Evolutionary conservation across 352 stramenopile genomes (phyloP), one percentile per base, ranked within the genome.

Genomic region (Aphanomyces euteiches): DNA sequence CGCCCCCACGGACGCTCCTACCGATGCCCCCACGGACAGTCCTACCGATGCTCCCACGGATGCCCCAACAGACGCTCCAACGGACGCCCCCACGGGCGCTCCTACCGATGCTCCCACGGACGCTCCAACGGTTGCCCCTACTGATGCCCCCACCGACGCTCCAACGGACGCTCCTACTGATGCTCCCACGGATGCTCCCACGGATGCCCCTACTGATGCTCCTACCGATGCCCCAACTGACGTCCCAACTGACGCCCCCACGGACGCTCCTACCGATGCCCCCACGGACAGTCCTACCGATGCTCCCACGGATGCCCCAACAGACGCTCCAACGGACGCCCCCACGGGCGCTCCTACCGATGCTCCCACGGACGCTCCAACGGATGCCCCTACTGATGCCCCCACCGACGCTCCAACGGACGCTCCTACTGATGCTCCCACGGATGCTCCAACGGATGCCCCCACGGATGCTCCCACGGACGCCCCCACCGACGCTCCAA

Each of bases 211-310:
- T 4, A 66, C 57, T 2, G 57, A 19, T 8, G 21, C 57, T 21
- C 57, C 57, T 66, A 47, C 57, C 17, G 38, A 19, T 4, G 41
- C n/a, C n/a, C n/a, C n/a, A n/a, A n/a, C n/a, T n/a, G n/a, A n/a
- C n/a, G n/a, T n/a, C n/a, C n/a, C n/a, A n/a, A n/a, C n/a, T n/a
- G n/a, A n/a, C n/a, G n/a, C n/a, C n/a, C n/a, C n/a, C n/a, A n/a
- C 28, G 28, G 28, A 28, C 28, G 28, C 28, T 28, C 28, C 28
- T 28, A 28, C 28, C 28, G 28, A 28, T 28, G 28, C 28, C 28
- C 28, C 28, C 28, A 28, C 28, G 0, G 28, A 28, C 2, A 2
- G 1, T 28, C 28, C 28, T 28, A 28, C 28, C 28, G 28, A 28
- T 28, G 28, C 28, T 2, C 28, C 28, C 28, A 28, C 28, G 28